Percentiles rank a stretch among this genome's conserved stretches.
Conservation (phyloP, 805 yeast genomes). For the Blastobotrys attinorum region DNA sequence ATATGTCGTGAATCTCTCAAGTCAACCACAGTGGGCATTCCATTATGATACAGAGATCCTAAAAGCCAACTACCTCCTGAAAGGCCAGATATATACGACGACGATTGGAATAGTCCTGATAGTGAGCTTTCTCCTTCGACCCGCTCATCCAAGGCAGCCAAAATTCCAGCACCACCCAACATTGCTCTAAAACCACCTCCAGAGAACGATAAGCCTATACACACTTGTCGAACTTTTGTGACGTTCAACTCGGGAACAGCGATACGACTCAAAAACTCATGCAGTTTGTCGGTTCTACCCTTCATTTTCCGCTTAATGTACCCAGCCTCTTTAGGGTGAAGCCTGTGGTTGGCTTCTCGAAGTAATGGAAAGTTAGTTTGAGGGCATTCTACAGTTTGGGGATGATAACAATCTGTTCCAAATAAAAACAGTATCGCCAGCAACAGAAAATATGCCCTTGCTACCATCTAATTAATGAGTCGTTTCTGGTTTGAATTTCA, state of each 20-base stretch:
- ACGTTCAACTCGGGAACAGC: neutral
- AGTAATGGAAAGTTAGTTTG: no score
- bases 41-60: constrained; percentile 56
- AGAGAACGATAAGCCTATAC: constrained; percentile 45
- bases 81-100: constrained; percentile 65
- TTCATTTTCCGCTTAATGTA: neutral
- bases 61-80: constrained; percentile 82
- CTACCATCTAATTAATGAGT: no score
- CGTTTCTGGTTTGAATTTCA: no score
- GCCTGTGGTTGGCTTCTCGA: no score
- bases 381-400: no score
- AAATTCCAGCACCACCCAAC: constrained; percentile 73
- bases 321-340: neutral
- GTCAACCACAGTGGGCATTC: constrained; percentile 61
- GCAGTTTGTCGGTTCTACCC: neutral
- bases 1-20: constrained; percentile 39
- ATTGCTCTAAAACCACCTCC: constrained; percentile 94
- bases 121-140: constrained; percentile 37
- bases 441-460: no score
- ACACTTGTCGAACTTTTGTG: constrained; percentile 6
- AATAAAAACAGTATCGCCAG: no score
- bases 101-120: constrained; percentile 63
- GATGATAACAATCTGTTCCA: no score
- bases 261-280: no score
- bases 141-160: constrained; percentile 71